Conservation (phyloP, 345 rosid genomes). For the Erodium maritimum region DNA sequence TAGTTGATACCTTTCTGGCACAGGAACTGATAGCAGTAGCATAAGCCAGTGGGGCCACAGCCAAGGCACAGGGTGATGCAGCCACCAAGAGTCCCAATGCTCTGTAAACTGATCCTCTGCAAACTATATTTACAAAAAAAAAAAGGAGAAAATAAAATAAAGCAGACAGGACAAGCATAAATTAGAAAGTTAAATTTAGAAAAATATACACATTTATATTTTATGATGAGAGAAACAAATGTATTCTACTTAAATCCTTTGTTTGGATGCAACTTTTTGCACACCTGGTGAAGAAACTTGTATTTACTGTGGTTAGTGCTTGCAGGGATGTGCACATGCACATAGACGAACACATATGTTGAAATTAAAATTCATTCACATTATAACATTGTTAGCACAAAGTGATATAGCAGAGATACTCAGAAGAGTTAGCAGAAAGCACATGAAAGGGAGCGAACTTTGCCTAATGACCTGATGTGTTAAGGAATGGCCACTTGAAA, state of each 20-base stretch:
- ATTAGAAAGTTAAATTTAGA: background rate
- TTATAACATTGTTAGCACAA: too few relatives aligned
- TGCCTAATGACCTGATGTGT: conserved; percentile 57
- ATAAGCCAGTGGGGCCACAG: conserved; percentile 97
- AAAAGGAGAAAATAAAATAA: too few relatives aligned
- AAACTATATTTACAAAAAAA: conserved; percentile 38
- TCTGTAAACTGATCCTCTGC: conserved; percentile 91
- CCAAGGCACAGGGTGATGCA: conserved; percentile 95
- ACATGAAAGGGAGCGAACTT: conserved; percentile 4
- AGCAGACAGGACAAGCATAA: too few relatives aligned
- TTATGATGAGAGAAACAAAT: background rate
- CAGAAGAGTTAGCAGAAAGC: conserved; percentile 4
- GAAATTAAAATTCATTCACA: background rate
- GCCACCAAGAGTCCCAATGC: conserved; percentile 96
- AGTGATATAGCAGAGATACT: too few relatives aligned
- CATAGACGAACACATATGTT: too few relatives aligned
- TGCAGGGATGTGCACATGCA: background rate
- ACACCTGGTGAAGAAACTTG: too few relatives aligned
- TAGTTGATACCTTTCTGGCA: conserved; percentile 63
- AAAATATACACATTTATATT: too few relatives aligned
- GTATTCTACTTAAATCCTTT: background rate
- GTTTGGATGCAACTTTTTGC: background rate
- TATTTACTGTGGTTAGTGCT: background rate
- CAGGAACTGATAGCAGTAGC: conserved; percentile 94
- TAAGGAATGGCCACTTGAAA: conserved; percentile 86